These are phyloP conservation scores for Datisca glomerata DNA, from an alignment of 306 rosid species.

Conservation along the genomic window DNA sequence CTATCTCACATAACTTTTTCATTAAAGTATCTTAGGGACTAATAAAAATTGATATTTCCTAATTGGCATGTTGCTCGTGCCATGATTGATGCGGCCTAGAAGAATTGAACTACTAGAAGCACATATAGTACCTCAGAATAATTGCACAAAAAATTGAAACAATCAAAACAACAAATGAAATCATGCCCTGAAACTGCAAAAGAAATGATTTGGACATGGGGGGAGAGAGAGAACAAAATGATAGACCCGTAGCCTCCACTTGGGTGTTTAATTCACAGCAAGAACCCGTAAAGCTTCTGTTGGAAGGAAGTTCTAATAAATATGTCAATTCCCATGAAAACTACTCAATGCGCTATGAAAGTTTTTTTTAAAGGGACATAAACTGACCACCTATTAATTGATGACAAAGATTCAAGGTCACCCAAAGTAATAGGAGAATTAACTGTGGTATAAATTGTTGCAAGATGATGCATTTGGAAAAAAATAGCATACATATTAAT, in stretches of 20 bases:
- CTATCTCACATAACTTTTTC: no score
- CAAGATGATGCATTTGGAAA: slow-evolving; percentile 86
- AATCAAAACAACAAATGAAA: neutral
- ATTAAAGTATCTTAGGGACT: no score
- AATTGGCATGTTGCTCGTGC: neutral
- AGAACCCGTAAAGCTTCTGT: slow-evolving; percentile 43
- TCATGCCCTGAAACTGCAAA: neutral
- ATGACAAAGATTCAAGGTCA: slow-evolving; percentile 53
- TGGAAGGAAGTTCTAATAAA: slow-evolving; percentile 26
- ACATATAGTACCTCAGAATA: no score
- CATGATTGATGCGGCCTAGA: no score
- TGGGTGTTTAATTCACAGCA: slow-evolving; percentile 67
- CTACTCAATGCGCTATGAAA: slow-evolving; percentile 7
- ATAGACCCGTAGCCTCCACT: slow-evolving; percentile 76
- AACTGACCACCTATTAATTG: slow-evolving; percentile 86
- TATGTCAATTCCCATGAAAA: slow-evolving; percentile 16
- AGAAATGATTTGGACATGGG: neutral
- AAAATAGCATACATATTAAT: slow-evolving; percentile 7
- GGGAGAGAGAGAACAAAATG: neutral
- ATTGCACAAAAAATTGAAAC: neutral
- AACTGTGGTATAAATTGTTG: slow-evolving; percentile 90
- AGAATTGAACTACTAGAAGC: no score
- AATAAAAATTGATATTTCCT: neutral
- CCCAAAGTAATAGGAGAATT: slow-evolving; percentile 78
- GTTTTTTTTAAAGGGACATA: slow-evolving; percentile 16